These are phyloP conservation scores for Teratosphaeria pseudoeucalypti DNA, from an alignment of 2,329 filamentous ascomycete species.

Conservation along the genomic window DNA sequence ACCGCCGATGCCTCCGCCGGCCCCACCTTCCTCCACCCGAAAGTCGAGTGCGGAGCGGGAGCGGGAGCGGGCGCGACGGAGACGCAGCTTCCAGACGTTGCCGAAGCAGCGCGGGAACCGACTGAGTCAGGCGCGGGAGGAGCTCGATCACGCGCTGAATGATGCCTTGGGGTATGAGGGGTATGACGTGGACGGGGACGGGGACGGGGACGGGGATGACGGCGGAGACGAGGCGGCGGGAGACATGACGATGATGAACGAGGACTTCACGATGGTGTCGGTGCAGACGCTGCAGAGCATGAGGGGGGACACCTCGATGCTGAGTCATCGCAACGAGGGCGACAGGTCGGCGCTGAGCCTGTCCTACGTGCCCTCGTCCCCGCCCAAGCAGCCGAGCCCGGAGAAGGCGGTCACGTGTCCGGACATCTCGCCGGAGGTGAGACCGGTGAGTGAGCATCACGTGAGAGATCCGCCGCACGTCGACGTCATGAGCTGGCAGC, in stretches of 20 bases:
- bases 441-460: not conserved
- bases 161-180: conserved; percentile 16
- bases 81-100: conserved; percentile 1
- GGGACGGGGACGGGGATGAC: conserved; percentile 4
- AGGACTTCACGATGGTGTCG: conserved; percentile 43
- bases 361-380: conserved; percentile 22
- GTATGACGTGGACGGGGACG: too few species aligned
- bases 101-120: conserved; percentile 13
- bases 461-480: not conserved
- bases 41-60: not conserved
- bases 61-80: not conserved
- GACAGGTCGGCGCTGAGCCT: conserved; percentile 6
- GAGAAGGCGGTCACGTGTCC: conserved; percentile 7
- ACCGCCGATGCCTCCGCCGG: not conserved
- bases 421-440: conserved; percentile 7
- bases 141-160: conserved; percentile 21
- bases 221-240: conserved; percentile 17
- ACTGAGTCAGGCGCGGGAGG: conserved; percentile 20
- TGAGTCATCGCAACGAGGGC: not conserved
- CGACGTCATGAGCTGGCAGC: not conserved
- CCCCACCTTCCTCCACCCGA: not conserved
- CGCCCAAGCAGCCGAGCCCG: conserved; percentile 10
- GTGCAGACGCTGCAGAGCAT: conserved; percentile 34
- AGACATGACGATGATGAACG: conserved; percentile 38
- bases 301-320: conserved; percentile 11